Evolutionary conservation across 257 asterid species (phyloP), one percentile per base, ranked within the genome.

Genomic region (Cruciata laevipes): DNA sequence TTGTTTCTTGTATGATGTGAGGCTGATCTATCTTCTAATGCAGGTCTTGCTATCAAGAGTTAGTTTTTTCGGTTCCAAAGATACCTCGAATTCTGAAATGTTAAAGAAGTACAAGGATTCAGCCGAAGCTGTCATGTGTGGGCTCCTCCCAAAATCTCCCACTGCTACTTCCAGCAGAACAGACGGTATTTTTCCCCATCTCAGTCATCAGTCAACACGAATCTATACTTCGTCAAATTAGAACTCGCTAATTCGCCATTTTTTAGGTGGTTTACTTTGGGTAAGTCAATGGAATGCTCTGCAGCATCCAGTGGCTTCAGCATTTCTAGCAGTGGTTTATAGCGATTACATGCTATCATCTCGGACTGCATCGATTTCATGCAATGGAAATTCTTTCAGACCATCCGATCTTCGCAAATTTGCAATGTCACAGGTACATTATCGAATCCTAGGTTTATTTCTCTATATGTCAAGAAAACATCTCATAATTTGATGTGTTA

Each of bases 71-170:
- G 90, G 91, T 21, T 61, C 85, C 18, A 78, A 87, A 53, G 91
- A 76, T 5, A 21, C 69, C 4, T 72, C 88, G 49, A 79, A 83
- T 60, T 75, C 83, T 0, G 74, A 77, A 1, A 62, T 65, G 33
- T 84, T 92, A 8, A 61, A 66, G 55, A 82, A 86, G 74, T 90
- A 90, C 56, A 76, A 76, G 79, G 73, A 80, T 55, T 75, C 99
- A 0, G 97, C 99, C 14, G 99, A 90, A 71, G 95, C 91, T 3
- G 89, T 90, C 47, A 90, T 93, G 95, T 93, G 99, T 52, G 87
- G 87, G 37, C 86, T 93, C 49, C 76, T 88, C 64, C 97, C 99
- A 0, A 69, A 83, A 27, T 90, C 99, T 63, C 95, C 91, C 7
- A 74, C 95, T 7, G 95, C 95, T 64, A 90, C 99, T 63, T 17